phyloP scores from a whole-genome alignment of 2,329 filamentous ascomycete genomes.

The Fusarium stilboides region DNA sequence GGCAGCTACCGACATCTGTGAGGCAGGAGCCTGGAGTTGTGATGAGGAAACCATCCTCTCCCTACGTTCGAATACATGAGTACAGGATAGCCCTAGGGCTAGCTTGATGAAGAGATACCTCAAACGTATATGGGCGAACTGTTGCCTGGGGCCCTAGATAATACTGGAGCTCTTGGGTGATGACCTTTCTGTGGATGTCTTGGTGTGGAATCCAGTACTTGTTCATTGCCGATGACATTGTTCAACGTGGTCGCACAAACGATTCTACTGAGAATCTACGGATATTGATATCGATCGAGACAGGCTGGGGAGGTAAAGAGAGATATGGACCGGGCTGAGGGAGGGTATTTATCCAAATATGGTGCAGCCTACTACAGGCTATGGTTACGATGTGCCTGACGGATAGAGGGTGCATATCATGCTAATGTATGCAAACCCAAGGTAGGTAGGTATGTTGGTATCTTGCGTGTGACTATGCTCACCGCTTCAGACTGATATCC shows the following conservation, averaged over 20 bases:
- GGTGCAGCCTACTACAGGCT: constrained; percentile 36
- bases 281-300: constrained; percentile 31
- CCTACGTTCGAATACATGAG: constrained; percentile 57
- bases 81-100: constrained; percentile 34
- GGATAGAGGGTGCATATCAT: constrained; percentile 42
- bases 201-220: constrained; percentile 73
- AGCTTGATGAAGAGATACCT: constrained; percentile 60
- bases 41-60: constrained; percentile 74
- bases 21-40: constrained; percentile 70
- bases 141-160: constrained; percentile 72
- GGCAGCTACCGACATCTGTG: constrained; percentile 67
- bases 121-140: constrained; percentile 69
- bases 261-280: constrained; percentile 27
- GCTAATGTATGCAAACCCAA: constrained; percentile 48
- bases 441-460: constrained; percentile 34
- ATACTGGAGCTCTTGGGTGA: constrained; percentile 71
- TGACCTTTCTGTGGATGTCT: constrained; percentile 73
- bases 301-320: constrained; percentile 30
- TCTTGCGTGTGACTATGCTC: constrained; percentile 48
- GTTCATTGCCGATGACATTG: constrained; percentile 62
- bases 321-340: constrained; percentile 30
- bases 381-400: constrained; percentile 44
- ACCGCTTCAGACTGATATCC: constrained; percentile 46
- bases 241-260: constrained; percentile 30
- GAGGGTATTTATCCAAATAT: constrained; percentile 49